phyloP scores from a whole-genome alignment of 768 basidiomycete genomes.

The Boletellus sp. region DNA sequence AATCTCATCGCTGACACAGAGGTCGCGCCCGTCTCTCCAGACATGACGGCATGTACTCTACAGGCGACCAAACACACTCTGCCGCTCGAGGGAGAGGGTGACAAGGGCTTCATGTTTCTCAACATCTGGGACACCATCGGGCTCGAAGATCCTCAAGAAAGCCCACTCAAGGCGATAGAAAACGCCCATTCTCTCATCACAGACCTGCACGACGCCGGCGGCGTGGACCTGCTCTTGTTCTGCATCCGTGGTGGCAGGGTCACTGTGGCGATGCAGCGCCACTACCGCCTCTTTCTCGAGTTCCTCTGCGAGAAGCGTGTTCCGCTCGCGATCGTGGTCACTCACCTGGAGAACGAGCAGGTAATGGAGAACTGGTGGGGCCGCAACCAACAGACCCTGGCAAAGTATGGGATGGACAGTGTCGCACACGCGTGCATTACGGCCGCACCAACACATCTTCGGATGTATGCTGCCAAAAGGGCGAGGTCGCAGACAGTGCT shows the following conservation, averaged over 20 bases:
- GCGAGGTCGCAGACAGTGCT: background rate
- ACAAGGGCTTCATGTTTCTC: background rate
- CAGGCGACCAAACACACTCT: background rate
- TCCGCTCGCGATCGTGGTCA: background rate
- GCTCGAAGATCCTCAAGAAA: background rate
- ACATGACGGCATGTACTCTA: background rate
- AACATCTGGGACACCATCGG: conserved; percentile 1
- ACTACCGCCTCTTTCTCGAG: background rate
- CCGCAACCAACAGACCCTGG: background rate
- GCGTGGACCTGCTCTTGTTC: background rate
- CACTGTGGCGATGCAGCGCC: background rate
- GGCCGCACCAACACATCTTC: background rate
- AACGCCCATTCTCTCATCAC: background rate
- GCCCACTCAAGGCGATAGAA: background rate
- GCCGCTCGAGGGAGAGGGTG: background rate
- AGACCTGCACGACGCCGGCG: background rate
- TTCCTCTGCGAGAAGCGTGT: background rate
- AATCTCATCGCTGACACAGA: background rate
- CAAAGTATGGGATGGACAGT: background rate
- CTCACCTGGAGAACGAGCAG: background rate
- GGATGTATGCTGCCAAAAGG: background rate
- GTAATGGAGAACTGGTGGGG: background rate
- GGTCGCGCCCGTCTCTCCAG: background rate
- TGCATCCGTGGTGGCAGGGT: background rate
- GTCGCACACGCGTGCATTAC: background rate